phyloP scores from a whole-genome alignment of 306 rosid species.

The Malus sylvestris region DNA sequence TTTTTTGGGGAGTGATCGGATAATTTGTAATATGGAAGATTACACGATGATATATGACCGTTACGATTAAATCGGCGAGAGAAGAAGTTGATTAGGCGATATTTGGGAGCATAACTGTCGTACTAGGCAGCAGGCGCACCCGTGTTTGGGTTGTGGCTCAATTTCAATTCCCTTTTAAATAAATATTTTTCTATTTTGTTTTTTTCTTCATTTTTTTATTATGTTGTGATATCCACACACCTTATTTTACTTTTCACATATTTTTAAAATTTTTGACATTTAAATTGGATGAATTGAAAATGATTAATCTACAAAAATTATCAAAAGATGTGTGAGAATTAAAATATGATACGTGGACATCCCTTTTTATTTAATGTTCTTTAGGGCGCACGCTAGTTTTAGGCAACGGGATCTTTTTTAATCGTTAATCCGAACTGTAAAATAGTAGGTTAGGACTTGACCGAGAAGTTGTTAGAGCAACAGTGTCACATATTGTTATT shows the following conservation, averaged over 20 bases:
- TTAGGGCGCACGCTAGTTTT: conserved; percentile 21
- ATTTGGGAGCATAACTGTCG: conserved; percentile 56
- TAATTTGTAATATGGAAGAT: not conserved
- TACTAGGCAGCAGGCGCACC: conserved; percentile 1
- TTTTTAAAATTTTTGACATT: too few relatives aligned
- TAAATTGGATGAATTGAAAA: rapidly evolving
- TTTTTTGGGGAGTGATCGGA: conserved; percentile 7
- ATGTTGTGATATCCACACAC: rapidly evolving
- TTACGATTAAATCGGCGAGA: conserved; percentile 21
- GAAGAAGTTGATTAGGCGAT: conserved; percentile 22
- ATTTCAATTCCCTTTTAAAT: not conserved
- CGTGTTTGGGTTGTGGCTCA: conserved; percentile 5
- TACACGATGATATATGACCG: conserved; percentile 1
- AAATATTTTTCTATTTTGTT: not conserved
- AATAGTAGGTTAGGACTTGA: not conserved
- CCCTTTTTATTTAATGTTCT: not conserved
- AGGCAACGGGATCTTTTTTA: not conserved
- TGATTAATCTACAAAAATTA: too few relatives aligned
- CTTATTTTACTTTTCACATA: too few relatives aligned
- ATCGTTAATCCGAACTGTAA: not conserved
- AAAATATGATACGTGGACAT: rapidly evolving
- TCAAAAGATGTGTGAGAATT: too few relatives aligned
- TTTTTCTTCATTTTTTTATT: not conserved
- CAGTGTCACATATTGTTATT: not conserved
- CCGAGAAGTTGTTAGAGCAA: not conserved